phyloP scores from a whole-genome alignment of 139 green algal species.

The Axilococcus clingmanii region DNA sequence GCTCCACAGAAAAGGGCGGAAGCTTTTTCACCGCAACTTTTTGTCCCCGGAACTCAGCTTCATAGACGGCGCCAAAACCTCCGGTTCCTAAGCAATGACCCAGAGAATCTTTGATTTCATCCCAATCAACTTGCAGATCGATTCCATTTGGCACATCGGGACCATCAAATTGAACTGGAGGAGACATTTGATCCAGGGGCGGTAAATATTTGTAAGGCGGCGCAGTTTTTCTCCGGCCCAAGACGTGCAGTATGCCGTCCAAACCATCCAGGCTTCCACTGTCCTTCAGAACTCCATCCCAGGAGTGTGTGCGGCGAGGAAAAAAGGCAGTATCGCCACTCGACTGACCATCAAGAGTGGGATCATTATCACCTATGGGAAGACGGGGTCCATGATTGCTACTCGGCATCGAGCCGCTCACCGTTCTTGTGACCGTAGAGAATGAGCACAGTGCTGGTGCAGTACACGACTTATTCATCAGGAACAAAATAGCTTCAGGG shows the following conservation, averaged over 20 bases:
- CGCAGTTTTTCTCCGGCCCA: slow-evolving; percentile 7
- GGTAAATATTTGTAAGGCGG: slow-evolving; percentile 12
- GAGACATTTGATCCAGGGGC: slow-evolving; percentile 13
- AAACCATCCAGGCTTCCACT: neutral
- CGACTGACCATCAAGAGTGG: no score
- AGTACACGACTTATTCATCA: no score
- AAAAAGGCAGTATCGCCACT: no score
- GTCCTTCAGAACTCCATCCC: slow-evolving; percentile 13
- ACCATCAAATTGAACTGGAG: slow-evolving; percentile 11
- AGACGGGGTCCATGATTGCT: no score
- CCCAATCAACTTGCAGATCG: slow-evolving; percentile 51
- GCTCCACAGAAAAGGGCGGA: slow-evolving; percentile 15
- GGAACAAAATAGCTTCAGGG: no score
- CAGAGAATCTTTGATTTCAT: slow-evolving; percentile 53
- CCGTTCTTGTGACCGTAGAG: no score
- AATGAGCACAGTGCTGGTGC: no score
- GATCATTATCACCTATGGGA: no score
- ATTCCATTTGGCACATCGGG: slow-evolving; percentile 22
- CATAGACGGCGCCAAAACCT: slow-evolving; percentile 66
- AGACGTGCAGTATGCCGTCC: neutral
- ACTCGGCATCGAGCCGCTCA: slow-evolving; percentile 1
- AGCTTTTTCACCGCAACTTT: slow-evolving; percentile 66
- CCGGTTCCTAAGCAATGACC: slow-evolving; percentile 50
- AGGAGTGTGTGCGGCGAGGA: slow-evolving; percentile 16
- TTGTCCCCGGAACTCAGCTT: slow-evolving; percentile 39